These are phyloP conservation scores for Citrus medica DNA, from an alignment of 345 rosid genomes.

Conservation along the genomic window DNA sequence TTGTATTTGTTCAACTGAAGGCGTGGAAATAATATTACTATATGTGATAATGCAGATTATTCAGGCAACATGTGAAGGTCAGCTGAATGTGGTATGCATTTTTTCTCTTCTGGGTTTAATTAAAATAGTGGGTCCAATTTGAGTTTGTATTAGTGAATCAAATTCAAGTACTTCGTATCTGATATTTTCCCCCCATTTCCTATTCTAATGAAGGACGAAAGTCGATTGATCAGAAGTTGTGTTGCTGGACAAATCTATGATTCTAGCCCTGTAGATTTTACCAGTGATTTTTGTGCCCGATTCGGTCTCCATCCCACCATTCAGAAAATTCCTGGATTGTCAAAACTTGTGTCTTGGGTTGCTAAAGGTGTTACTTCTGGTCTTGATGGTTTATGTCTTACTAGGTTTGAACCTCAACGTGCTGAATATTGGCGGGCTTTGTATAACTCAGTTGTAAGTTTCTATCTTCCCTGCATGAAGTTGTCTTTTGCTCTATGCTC, in stretches of 20 bases:
- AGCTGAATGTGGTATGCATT: constrained; percentile 48
- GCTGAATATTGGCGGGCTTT: constrained; percentile 84
- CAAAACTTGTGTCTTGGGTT: constrained; percentile 70
- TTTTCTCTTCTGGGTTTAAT: background rate
- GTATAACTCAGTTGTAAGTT: constrained; percentile 77
- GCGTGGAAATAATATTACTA: constrained; percentile 6
- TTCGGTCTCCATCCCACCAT: constrained; percentile 66
- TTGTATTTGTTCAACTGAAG: background rate
- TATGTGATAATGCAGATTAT: constrained; percentile 46
- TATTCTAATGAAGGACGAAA: constrained; percentile 53
- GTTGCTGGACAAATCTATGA: constrained; percentile 84
- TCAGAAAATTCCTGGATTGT: constrained; percentile 65
- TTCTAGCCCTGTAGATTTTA: constrained; percentile 85
- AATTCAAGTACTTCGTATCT: background rate
- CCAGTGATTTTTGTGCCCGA: constrained; percentile 68
- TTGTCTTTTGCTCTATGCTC: constrained; percentile 5
- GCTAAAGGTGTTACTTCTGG: constrained; percentile 76
- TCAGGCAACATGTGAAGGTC: constrained; percentile 56
- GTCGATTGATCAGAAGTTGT: constrained; percentile 67
- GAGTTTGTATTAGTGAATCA: background rate
- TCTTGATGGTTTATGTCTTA: constrained; percentile 78
- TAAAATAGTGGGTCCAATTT: background rate
- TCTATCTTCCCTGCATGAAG: constrained; percentile 7
- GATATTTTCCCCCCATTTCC: background rate
- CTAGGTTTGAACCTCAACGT: constrained; percentile 81